Conservation (phyloP, 805 yeast genomes). For the Yarrowia keelungensis region DNA sequence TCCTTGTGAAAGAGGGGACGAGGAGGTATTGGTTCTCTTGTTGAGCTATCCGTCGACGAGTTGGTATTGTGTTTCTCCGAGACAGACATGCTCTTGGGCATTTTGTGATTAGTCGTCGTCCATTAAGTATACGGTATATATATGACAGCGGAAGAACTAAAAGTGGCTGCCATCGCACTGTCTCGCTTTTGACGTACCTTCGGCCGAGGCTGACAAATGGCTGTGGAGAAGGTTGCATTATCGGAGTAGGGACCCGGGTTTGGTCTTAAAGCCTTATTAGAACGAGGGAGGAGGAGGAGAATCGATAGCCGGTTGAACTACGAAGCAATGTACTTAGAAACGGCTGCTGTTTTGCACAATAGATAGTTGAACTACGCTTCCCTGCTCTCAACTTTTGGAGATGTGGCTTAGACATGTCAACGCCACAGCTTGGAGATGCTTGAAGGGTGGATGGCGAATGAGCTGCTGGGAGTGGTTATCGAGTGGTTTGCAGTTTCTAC, state of each 20-base stretch:
- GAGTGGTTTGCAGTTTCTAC: too few relatives aligned
- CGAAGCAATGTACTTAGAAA: too few relatives aligned
- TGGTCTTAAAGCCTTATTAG: neutral
- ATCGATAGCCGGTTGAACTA: neutral
- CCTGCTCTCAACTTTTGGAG: too few relatives aligned
- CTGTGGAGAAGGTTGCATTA: slow-evolving; percentile 30
- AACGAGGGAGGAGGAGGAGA: neutral
- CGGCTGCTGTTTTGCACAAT: too few relatives aligned
- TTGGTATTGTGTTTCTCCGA: slow-evolving; percentile 1
- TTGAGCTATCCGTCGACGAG: slow-evolving; percentile 8
- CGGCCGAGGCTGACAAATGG: slow-evolving; percentile 30
- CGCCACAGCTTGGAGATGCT: too few relatives aligned
- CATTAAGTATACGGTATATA: neutral
- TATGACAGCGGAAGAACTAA: neutral
- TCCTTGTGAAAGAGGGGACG: slow-evolving; percentile 1
- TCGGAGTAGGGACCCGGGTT: slow-evolving; percentile 1
- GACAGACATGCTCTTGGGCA: neutral
- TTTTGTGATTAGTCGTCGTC: neutral
- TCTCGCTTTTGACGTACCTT: slow-evolving; percentile 4
- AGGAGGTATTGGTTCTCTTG: neutral
- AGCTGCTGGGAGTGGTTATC: too few relatives aligned
- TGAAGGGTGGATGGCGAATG: too few relatives aligned
- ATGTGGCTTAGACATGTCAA: too few relatives aligned
- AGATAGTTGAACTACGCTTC: too few relatives aligned
- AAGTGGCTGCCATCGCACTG: slow-evolving; percentile 1